Percentiles rank a stretch among this genome's conserved stretches.
Conservation (phyloP, 371 early-diverging fungal species). For the Mortierella polycephala region DNA sequence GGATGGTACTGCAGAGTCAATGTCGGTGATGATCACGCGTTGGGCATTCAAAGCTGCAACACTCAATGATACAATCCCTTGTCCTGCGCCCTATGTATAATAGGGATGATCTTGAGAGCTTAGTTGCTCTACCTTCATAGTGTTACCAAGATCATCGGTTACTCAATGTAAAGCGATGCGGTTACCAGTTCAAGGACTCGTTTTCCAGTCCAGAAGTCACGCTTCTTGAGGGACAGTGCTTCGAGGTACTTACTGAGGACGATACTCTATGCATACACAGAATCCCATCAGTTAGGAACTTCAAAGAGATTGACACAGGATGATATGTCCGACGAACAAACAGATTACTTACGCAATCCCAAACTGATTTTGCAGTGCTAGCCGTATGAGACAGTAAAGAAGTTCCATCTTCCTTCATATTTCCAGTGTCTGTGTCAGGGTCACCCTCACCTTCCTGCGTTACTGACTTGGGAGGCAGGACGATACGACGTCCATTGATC, state of each 20-base stretch:
- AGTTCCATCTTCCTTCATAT: background rate
- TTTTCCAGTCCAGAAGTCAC: conserved; percentile 32
- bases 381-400: conserved; percentile 37
- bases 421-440: background rate
- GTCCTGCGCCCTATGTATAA: conserved; percentile 38
- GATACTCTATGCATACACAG: conserved; percentile 23
- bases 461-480: conserved; percentile 18
- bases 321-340: background rate
- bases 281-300: no score
- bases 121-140: background rate
- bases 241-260: conserved; percentile 50
- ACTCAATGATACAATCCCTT: conserved; percentile 48
- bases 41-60: conserved; percentile 41
- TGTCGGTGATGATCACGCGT: conserved; percentile 41
- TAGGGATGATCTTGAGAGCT: background rate
- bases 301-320: no score
- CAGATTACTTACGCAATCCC: conserved; percentile 48
- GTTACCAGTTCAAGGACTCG: conserved; percentile 42
- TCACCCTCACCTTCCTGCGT: background rate
- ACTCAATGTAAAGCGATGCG: background rate
- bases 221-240: conserved; percentile 17
- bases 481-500: conserved; percentile 33
- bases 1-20: conserved; percentile 26
- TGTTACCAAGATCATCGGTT: background rate
- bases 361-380: conserved; percentile 36